Conservation (phyloP, 148 eudicot species). For the Camellia lanceoleosa region DNA sequence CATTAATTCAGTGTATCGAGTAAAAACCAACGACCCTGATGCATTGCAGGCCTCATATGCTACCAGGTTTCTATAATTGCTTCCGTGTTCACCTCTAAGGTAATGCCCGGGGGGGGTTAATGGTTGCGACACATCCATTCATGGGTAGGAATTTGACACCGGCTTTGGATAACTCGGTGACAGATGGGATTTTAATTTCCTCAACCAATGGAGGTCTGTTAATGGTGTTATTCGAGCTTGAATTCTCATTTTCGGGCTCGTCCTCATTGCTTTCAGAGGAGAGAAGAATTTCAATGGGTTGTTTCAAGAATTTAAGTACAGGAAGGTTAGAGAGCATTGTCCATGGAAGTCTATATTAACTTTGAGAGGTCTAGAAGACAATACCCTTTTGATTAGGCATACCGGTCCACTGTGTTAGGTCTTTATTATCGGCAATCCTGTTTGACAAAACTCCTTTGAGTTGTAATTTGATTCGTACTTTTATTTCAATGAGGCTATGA, state of each 20-base stretch:
- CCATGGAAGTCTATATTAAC: conserved; percentile 9
- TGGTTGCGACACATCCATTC: conserved; percentile 9
- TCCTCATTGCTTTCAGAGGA: conserved; percentile 5
- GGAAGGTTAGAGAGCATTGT: conserved; percentile 14
- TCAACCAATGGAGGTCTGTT: conserved; percentile 20
- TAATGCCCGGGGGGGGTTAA: no score
- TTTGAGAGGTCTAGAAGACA: conserved; percentile 9
- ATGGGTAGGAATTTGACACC: conserved; percentile 28
- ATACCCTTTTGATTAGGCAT: background rate
- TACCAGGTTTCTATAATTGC: conserved; percentile 32
- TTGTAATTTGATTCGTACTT: no score
- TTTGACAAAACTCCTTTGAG: no score
- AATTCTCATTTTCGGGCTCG: conserved; percentile 4
- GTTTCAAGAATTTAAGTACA: conserved; percentile 5
- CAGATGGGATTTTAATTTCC: conserved; percentile 32
- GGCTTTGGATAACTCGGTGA: conserved; percentile 21
- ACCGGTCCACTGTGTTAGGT: background rate
- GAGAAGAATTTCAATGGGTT: conserved; percentile 20
- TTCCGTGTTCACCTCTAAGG: conserved; percentile 25
- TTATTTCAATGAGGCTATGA: no score
- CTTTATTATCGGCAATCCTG: no score
- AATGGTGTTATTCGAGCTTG: background rate
- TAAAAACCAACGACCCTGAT: no score
- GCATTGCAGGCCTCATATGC: conserved; percentile 45
- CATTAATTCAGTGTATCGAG: no score